phyloP scores from a whole-genome alignment of 1,284 basidiomycete species.

The Cerioporus squamosus region DNA sequence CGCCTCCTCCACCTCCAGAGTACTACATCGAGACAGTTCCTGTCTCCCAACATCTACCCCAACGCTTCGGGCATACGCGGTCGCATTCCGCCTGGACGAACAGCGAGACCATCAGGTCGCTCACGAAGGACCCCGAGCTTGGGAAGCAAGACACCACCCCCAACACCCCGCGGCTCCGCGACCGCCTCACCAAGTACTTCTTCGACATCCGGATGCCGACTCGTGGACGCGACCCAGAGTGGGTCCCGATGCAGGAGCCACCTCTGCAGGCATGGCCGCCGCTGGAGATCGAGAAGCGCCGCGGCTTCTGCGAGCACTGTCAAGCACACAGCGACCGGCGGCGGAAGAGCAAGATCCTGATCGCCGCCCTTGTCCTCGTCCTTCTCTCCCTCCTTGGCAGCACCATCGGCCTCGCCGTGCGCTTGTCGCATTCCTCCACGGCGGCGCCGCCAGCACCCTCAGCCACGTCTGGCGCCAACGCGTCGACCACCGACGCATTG shows the following conservation, averaged over 20 bases:
- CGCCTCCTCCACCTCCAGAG: conserved; percentile 23
- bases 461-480: conserved; percentile 22
- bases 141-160: conserved; percentile 9
- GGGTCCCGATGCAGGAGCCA: conserved; percentile 34
- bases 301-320: conserved; percentile 36
- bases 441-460: conserved; percentile 16
- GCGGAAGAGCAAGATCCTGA: conserved; percentile 34
- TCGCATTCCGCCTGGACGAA: conserved; percentile 30
- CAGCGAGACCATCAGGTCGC: conserved; percentile 24
- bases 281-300: conserved; percentile 44
- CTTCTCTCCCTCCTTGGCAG: conserved; percentile 50
- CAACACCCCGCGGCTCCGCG: conserved; percentile 28
- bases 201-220: conserved; percentile 39
- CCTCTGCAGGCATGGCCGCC: conserved; percentile 41
- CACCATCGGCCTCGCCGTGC: conserved; percentile 42
- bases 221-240: conserved; percentile 29
- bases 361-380: conserved; percentile 41
- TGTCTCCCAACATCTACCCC: too few relatives aligned
- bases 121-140: conserved; percentile 18
- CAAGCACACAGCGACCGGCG: conserved; percentile 35
- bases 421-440: conserved; percentile 19
- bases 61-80: conserved; percentile 2
- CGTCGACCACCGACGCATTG: conserved; percentile 29
- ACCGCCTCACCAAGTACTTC: conserved; percentile 42
- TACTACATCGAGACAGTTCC: conserved; percentile 23